Evolutionary conservation across 371 early-diverging fungal species (phyloP), one percentile per base, ranked within the genome.

Genomic region (Basidiobolus meristosporus): DNA sequence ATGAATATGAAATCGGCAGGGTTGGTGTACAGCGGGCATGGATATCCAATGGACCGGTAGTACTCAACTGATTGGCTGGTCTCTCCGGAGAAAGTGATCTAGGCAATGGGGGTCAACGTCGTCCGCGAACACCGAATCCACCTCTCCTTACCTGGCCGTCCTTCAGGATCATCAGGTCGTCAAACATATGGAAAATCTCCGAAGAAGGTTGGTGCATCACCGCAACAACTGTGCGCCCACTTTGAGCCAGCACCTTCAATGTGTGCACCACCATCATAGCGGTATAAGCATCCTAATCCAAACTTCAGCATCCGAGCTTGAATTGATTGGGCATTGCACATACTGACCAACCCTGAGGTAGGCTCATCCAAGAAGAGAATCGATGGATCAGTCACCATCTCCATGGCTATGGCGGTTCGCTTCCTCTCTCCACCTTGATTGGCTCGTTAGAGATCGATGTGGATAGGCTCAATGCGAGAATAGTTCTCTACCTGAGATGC

Each of bases 291-390:
- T 36, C 36, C 26, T 26, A 26, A 9, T 5, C 5, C 9, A 26
- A 26, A 26, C 5, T 9, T 26, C 9, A 26, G 26, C 9, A 5
- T 3, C 26, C 26, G 26, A 26, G 9, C 3, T 26, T 9, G 9
- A 9, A 26, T n/a, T n/a, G n/a, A n/a, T n/a, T n/a, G n/a, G n/a
- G n/a, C n/a, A n/a, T n/a, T n/a, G n/a, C n/a, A n/a, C n/a, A n/a
- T n/a, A n/a, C 26, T 26, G 9, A 26, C 81, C 73, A 16, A 43
- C 0, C 90, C 90, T 85, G 58, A 31, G 1, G 90, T 90, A 6
- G 90, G 90, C 51, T 96, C 97, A 51, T 98, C 98, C 52, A 93
- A 52, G 46, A 95, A 86, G 40, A 95, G 51, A 30, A 91, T 65
- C 4, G 74, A 71, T 2, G 97, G 87, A 30, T 86, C 79, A 0